These are phyloP conservation scores for Eurotiales sp. DNA, from an alignment of 2,329 filamentous ascomycete species.

Conservation along the genomic window DNA sequence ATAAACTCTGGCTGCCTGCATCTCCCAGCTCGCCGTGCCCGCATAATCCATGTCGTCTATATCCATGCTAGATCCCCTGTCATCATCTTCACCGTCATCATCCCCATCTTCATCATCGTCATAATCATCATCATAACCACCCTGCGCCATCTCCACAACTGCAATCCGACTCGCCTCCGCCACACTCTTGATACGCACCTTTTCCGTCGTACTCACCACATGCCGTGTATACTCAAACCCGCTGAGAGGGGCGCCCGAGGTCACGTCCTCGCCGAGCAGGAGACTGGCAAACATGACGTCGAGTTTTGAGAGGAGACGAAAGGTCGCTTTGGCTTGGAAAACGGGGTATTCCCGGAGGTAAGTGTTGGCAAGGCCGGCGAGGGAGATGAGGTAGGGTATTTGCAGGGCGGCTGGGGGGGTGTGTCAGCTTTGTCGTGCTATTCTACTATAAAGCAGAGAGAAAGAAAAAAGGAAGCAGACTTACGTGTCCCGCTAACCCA, in stretches of 20 bases:
- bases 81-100: constrained; percentile 39
- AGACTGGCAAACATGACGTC: constrained; percentile 80
- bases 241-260: constrained; percentile 62
- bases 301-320: constrained; percentile 69
- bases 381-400: constrained; percentile 74
- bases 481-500: constrained; percentile 85
- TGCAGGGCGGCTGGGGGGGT: constrained; percentile 80
- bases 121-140: constrained; percentile 40
- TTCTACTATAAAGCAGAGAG: no score
- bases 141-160: constrained; percentile 61
- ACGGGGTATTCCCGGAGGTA: constrained; percentile 67
- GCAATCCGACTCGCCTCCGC: constrained; percentile 71
- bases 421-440: no score
- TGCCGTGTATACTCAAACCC: constrained; percentile 63
- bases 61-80: constrained; percentile 41
- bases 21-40: constrained; percentile 46
- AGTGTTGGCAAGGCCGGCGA: constrained; percentile 68
- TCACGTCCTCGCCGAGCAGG: constrained; percentile 62
- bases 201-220: constrained; percentile 68
- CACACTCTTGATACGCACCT: constrained; percentile 78
- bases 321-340: constrained; percentile 63
- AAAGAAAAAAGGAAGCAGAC: constrained; percentile 31
- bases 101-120: constrained; percentile 28
- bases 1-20: constrained; percentile 73
- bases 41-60: constrained; percentile 10